A percentile compares a stretch with the other conserved stretches of the same genome.
Evolutionary conservation across 805 yeast genomes (phyloP).

Genomic region (Priceomyces fermenticarens): DNA sequence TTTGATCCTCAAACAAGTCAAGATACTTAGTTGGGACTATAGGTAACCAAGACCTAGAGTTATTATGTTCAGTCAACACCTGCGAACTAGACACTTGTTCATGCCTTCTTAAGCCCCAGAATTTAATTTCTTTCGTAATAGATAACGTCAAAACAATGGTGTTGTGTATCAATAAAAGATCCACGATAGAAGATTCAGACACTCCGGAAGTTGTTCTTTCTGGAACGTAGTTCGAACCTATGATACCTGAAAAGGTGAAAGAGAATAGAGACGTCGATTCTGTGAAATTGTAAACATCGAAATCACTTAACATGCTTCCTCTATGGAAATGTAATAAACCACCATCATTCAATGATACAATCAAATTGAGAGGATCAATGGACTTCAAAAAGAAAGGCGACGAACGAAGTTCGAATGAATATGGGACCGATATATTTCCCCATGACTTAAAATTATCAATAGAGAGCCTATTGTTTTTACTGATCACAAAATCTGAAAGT

Average conservation of each 20-base stretch:
- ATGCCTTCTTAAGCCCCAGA: conserved; percentile 55
- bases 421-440: conserved; percentile 69
- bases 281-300: conserved; percentile 49
- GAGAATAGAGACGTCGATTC: conserved; percentile 40
- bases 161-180: conserved; percentile 34
- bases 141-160: conserved; percentile 48
- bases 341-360: conserved; percentile 74
- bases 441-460: conserved; percentile 46
- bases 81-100: conserved; percentile 16
- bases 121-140: conserved; percentile 49
- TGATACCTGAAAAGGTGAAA: conserved; percentile 25
- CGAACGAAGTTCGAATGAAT: conserved; percentile 45
- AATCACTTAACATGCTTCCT: conserved; percentile 30
- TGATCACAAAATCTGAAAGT: conserved; percentile 40
- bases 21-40: conserved; percentile 30
- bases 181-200: conserved; percentile 43
- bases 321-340: conserved; percentile 60
- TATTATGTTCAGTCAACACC: conserved; percentile 8
- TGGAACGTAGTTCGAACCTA: conserved; percentile 10
- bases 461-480: conserved; percentile 15
- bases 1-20: conserved; percentile 11
- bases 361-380: conserved; percentile 39
- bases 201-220: conserved; percentile 29
- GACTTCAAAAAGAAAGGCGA: conserved; percentile 33
- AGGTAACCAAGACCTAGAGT: conserved; percentile 22